Percentiles rank a stretch among this genome's conserved stretches.
phyloP scores from a whole-genome alignment of 2,329 filamentous ascomycete genomes.

The Monilinia fructigena region DNA sequence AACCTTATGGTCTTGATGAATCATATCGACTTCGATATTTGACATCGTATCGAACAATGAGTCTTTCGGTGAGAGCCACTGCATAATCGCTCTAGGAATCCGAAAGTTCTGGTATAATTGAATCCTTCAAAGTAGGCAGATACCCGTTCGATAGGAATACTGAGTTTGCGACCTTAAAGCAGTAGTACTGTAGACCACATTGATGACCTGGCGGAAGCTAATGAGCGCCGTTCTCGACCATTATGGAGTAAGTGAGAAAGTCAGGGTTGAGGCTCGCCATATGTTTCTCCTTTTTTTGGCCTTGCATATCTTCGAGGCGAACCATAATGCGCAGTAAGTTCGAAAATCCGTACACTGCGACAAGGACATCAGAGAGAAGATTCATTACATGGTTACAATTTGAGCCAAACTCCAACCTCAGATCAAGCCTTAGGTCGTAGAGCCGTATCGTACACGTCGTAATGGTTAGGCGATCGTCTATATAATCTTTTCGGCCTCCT shows the following conservation, averaged over 20 bases:
- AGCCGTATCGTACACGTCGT: slow-evolving; percentile 7
- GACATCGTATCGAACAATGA: background rate
- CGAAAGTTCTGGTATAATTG: too few relatives aligned
- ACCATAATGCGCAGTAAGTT: background rate
- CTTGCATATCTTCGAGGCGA: slow-evolving; percentile 4
- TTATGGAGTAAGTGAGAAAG: background rate
- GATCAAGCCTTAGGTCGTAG: background rate
- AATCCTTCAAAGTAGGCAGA: background rate
- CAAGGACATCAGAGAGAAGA: background rate
- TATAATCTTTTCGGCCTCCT: slow-evolving; percentile 81
- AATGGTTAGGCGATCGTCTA: slow-evolving; percentile 38
- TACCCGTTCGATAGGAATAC: background rate
- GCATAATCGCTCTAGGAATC: background rate
- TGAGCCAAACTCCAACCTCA: background rate
- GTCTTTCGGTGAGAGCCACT: background rate
- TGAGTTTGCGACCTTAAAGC: background rate
- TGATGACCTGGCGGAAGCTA: background rate
- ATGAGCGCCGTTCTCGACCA: background rate
- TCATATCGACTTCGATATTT: background rate
- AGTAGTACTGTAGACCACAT: background rate
- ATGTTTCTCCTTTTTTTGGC: background rate
- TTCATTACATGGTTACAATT: slow-evolving; percentile 2
- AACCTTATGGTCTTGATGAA: background rate
- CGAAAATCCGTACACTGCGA: background rate
- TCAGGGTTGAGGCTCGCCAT: too few relatives aligned